Evolutionary conservation across 2,329 filamentous ascomycete species (phyloP), one percentile per base, ranked within the genome.

Genomic region (Cladophialophora carrionii): DNA sequence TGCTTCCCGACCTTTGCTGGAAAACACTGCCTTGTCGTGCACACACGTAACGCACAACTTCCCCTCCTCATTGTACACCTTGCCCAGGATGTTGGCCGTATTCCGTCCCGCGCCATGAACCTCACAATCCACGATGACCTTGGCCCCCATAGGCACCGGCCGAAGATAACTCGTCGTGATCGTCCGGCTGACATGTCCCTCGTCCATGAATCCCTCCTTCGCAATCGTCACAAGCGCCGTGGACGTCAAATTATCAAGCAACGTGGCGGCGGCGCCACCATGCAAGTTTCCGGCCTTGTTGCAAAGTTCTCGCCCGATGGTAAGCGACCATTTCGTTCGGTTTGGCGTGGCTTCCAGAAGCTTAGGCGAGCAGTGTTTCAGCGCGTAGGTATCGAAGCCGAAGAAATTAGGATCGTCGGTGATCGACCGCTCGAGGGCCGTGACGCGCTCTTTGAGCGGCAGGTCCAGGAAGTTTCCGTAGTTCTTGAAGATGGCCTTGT

Each of bases 201-300:
- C 78, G 62, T 81, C 77, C 84, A 88, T 90, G 74, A 83, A 86
- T 5, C 87, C 88, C 0, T 84, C 84, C 24, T 78, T 78, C 52
- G 83, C 82, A 58, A 88, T 75, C 43, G 87, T 80, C 9, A 82
- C 76, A 12, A 91, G 75, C 3, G 86, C 80, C 20, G 85, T 74
- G 2, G 85, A 85, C 0, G 89, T 90, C 70, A 85, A 82, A 63
- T 84, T 78, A 76, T 92, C 90, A 70, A 91, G 88, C 3, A 92
- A 76, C 0, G 88, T 88, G 2, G 89, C 84, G 0, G 85, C 81
- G 68, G 86, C 88, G 20, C 70, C 70, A 24, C 70, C 70, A 37
- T 72, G 69, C 17, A 71, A 48, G 31, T 70, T 68, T 24, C 68
- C 62, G 4, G 46, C 61, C 41, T 66, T 67, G 37, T 72, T 71